Conservation (phyloP, 768 basidiomycete genomes). For the Peribolospora baueri region DNA sequence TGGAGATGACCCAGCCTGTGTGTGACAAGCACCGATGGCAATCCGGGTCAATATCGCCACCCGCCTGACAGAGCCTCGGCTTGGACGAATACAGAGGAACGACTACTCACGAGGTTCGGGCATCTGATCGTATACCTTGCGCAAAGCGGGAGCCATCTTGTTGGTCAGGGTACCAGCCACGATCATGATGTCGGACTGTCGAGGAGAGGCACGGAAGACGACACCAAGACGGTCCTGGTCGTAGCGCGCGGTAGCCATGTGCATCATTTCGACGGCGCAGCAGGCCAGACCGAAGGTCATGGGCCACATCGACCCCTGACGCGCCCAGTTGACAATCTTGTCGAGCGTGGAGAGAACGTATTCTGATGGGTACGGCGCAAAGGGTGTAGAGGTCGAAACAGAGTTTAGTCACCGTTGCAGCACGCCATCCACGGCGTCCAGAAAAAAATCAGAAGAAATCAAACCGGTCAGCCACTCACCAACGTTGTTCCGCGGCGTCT, state of each 20-base stretch:
- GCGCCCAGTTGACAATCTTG: constrained; percentile 90
- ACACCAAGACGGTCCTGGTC: constrained; percentile 94
- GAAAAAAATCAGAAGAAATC: not conserved
- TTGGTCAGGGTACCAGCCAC: constrained; percentile 97
- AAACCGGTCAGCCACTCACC: constrained; percentile 27
- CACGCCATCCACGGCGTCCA: not conserved
- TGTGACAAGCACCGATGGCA: not conserved
- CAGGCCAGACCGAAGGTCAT: constrained; percentile 83
- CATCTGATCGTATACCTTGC: constrained; percentile 97
- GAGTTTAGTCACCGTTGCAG: not conserved
- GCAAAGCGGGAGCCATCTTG: constrained; percentile 96
- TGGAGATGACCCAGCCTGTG: constrained; percentile 90
- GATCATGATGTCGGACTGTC: constrained; percentile 86
- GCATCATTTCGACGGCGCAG: constrained; percentile 99
- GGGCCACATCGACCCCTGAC: constrained; percentile 97
- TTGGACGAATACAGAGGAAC: constrained; percentile 15
- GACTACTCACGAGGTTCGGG: constrained; percentile 53
- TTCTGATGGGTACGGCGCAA: constrained; percentile 28
- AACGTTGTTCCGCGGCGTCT: constrained; percentile 70
- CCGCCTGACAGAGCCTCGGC: not conserved
- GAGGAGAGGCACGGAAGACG: constrained; percentile 95
- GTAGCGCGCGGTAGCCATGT: constrained; percentile 97
- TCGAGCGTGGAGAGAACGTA: constrained; percentile 90
- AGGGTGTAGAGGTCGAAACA: not conserved
- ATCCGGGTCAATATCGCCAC: not conserved